A percentile compares a stretch with the other conserved stretches of the same genome.
These are phyloP conservation scores for Aureobasidium mangrovei DNA, from an alignment of 2,329 filamentous ascomycete genomes.

Conservation along the genomic window DNA sequence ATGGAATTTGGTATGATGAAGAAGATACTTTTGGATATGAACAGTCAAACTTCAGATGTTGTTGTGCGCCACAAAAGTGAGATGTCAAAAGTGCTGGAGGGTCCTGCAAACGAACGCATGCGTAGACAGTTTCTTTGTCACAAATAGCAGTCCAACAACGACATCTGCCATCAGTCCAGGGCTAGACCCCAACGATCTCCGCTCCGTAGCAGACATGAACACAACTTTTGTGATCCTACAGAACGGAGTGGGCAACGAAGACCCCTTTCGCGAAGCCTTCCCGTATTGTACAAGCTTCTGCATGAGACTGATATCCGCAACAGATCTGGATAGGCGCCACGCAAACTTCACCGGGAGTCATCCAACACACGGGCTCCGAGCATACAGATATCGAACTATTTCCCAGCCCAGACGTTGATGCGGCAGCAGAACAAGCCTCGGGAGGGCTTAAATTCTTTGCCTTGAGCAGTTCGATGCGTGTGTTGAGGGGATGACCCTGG, in stretches of 20 bases:
- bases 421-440: conserved; percentile 24
- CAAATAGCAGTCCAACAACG: neutral
- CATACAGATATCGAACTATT: conserved; percentile 49
- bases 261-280: conserved; percentile 43
- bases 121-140: neutral
- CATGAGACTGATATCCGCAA: neutral
- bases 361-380: conserved; percentile 45
- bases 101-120: neutral
- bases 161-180: conserved; percentile 29
- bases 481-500: too few species aligned
- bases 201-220: conserved; percentile 27
- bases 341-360: conserved; percentile 41
- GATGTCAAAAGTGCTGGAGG: neutral
- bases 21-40: neutral
- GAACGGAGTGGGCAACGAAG: conserved; percentile 54
- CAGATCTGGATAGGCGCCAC: conserved; percentile 44
- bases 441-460: conserved; percentile 33
- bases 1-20: neutral
- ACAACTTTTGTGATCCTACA: conserved; percentile 55
- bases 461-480: conserved; percentile 14
- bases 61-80: neutral
- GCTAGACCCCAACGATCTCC: conserved; percentile 26
- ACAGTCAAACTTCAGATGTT: neutral
- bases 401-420: conserved; percentile 29
- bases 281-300: conserved; percentile 35